phyloP scores from a whole-genome alignment of 2,329 filamentous ascomycete genomes.

The Sordariomycetes sp. region DNA sequence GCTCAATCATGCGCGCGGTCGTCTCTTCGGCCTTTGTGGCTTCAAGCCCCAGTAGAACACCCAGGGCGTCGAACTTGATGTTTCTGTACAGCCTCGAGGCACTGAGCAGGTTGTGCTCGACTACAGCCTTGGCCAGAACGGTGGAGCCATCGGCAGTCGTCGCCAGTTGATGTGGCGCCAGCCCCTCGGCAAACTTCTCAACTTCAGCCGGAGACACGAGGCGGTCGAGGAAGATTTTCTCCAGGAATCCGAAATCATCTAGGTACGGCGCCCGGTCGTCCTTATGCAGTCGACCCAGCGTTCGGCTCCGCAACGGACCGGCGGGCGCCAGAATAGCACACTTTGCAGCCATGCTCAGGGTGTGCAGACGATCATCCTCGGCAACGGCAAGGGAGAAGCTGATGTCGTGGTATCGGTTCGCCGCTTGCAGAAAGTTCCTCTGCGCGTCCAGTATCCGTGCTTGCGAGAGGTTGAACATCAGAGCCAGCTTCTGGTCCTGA shows the following conservation, averaged over 20 bases:
- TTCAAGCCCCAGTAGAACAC: conserved; percentile 66
- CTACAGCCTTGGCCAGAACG: conserved; percentile 83
- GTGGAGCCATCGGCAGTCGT: conserved; percentile 85
- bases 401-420: conserved; percentile 80
- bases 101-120: conserved; percentile 91
- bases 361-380: conserved; percentile 76
- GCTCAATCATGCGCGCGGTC: conserved; percentile 91
- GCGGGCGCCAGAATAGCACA: conserved; percentile 90
- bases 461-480: conserved; percentile 86
- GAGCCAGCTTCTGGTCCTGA: conserved; percentile 59
- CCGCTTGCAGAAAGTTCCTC: conserved; percentile 80
- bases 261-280: conserved; percentile 74
- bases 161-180: conserved; percentile 84
- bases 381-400: conserved; percentile 71
- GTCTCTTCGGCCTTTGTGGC: conserved; percentile 81
- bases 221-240: conserved; percentile 95
- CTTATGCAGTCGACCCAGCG: conserved; percentile 80
- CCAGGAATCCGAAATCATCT: conserved; percentile 77
- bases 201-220: conserved; percentile 77
- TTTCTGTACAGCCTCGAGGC: conserved; percentile 74
- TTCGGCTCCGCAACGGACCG: conserved; percentile 72
- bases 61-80: conserved; percentile 68
- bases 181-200: conserved; percentile 68
- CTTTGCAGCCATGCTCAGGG: conserved; percentile 78
- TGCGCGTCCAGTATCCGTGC: conserved; percentile 90